A percentile compares a stretch with the other conserved stretches of the same genome.
Evolutionary conservation across 2,329 filamentous ascomycete species (phyloP).

Genomic region (Talaromyces rugulosus): DNA sequence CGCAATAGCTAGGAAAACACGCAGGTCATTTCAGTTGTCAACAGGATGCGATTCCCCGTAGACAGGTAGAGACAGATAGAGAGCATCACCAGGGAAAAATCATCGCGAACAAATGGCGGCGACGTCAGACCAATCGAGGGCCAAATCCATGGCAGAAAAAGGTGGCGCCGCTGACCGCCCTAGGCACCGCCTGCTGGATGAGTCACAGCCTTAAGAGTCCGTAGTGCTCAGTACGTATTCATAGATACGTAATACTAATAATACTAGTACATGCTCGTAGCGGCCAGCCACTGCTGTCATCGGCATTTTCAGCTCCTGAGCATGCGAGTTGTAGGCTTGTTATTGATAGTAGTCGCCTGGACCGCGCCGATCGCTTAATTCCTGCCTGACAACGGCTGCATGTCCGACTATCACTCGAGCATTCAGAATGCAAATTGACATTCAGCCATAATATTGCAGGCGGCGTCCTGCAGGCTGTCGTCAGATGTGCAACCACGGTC

Average conservation of each 20-base stretch:
- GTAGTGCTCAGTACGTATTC: too few species aligned
- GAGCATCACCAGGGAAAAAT: not conserved
- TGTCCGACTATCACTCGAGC: not conserved
- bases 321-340: not conserved
- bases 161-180: conserved; percentile 10
- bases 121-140: not conserved
- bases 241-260: not conserved
- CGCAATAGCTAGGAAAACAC: not conserved
- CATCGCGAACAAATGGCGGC: not conserved
- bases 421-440: not conserved
- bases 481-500: not conserved
- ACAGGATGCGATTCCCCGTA: not conserved
- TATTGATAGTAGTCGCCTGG: not conserved
- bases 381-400: not conserved
- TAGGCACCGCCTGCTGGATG: conserved; percentile 6
- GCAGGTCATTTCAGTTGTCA: not conserved
- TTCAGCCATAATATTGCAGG: not conserved
- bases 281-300: not conserved
- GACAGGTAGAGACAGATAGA: not conserved
- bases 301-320: not conserved
- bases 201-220: not conserved
- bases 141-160: conserved; percentile 7
- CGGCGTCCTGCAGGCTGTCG: not conserved
- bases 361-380: not conserved
- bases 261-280: not conserved